These are phyloP conservation scores for Huntiella omanensis DNA, from an alignment of 2,329 filamentous ascomycete genomes.

Conservation along the genomic window DNA sequence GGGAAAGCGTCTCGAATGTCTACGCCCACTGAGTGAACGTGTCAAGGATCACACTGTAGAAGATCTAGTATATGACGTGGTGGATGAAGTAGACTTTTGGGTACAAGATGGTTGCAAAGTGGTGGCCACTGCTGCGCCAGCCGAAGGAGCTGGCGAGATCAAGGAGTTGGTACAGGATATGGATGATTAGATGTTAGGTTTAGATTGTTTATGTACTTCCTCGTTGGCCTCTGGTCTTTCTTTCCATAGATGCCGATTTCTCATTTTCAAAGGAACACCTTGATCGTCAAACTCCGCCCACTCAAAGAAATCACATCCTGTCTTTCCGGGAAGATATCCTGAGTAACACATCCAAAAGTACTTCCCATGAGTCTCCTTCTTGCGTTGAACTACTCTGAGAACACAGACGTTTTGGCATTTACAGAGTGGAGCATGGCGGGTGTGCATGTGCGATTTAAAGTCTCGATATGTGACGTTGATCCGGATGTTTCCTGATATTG, in stretches of 20 bases:
- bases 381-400: constrained; percentile 62
- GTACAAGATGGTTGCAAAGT: constrained; percentile 43
- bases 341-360: constrained; percentile 94
- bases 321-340: constrained; percentile 47
- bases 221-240: neutral
- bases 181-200: constrained; percentile 21
- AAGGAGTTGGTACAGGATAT: constrained; percentile 45
- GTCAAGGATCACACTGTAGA: constrained; percentile 90
- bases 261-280: constrained; percentile 41
- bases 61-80: constrained; percentile 78
- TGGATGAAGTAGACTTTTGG: constrained; percentile 90
- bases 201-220: neutral
- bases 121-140: constrained; percentile 25
- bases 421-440: constrained; percentile 59
- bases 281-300: constrained; percentile 82
- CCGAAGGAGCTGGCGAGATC: constrained; percentile 35
- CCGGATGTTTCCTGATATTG: constrained; percentile 56
- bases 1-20: neutral
- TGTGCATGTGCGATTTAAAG: constrained; percentile 62
- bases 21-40: constrained; percentile 31
- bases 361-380: constrained; percentile 53
- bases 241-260: neutral
- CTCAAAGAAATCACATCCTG: constrained; percentile 58
- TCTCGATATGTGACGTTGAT: constrained; percentile 91
- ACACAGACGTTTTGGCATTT: constrained; percentile 49